Evolutionary conservation across 345 rosid genomes (phyloP), one percentile per base, ranked within the genome.

Genomic region (Bretschneidera sinensis): DNA sequence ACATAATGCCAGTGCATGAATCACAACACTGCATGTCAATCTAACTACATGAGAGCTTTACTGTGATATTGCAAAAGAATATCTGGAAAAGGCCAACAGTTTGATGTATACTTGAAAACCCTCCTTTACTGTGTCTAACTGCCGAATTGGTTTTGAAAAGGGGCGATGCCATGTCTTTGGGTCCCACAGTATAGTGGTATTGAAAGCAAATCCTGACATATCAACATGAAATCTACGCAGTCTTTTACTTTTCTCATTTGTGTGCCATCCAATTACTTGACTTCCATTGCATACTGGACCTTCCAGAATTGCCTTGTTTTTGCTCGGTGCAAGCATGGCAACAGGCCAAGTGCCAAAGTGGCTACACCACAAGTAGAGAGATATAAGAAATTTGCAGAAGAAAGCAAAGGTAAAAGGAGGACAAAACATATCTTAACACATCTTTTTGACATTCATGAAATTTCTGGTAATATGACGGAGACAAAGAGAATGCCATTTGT

Each of bases 321-420:
- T 87, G 79, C 92, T 82, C 67, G 66, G 91, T 0, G 91, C 92
- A 43, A 92, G 91, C 96, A 92, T 87, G 16, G 91, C 96, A 54
- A 92, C 96, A 50, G 98, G 96, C 97, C 98, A 92, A 48, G 91
- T 83, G 63, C 98, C 97, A 74, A 92, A 92, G 43, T 84, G 85
- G 33, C 98, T 89, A 56, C 56, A 76, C 60, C 52, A 70, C 16
- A 73, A 51, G 25, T 23, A 55, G 6, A 21, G 24, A 7, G 18
- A 28, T 13, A 54, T 74, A 20, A 77, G 59, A 51, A 66, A 50
- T 45, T 59, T 68, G 48, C 34, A 22, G 31, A 33, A 13, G 22
- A 17, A 14, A 55, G n/a, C 48, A 64, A 15, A 22, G 23, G 15
- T 15, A 13, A 21, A 23, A 24, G n/a, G 24, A 51, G 53, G 49